phyloP scores from a whole-genome alignment of 2,329 filamentous ascomycete species.

The Hortaea werneckii region DNA sequence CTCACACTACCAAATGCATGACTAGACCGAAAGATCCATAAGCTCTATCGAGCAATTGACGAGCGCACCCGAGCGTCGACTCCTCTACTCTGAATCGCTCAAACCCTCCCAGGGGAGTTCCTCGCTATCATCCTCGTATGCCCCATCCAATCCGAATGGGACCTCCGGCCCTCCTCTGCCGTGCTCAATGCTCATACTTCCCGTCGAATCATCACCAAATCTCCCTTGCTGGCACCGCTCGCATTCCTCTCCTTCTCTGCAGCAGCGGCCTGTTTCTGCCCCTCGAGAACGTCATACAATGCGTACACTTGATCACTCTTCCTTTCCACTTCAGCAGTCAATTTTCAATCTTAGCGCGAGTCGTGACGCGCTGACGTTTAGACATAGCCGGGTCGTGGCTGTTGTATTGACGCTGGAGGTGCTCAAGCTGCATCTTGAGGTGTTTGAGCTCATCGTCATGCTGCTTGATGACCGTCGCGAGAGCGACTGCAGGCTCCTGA shows the following conservation, averaged over 20 bases:
- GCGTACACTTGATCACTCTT: constrained; percentile 74
- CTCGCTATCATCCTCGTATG: constrained; percentile 18
- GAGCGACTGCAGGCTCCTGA: constrained; percentile 59
- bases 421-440: constrained; percentile 57
- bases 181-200: neutral
- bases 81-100: constrained; percentile 12
- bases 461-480: constrained; percentile 74
- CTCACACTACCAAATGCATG: too few species aligned
- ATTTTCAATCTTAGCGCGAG: constrained; percentile 52
- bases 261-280: constrained; percentile 50
- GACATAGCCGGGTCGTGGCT: constrained; percentile 56
- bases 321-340: constrained; percentile 56
- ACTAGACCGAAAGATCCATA: too few species aligned
- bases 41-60: too few species aligned
- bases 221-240: neutral
- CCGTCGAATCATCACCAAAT: neutral
- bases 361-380: constrained; percentile 51
- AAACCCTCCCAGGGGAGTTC: constrained; percentile 24
- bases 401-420: constrained; percentile 53
- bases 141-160: constrained; percentile 10
- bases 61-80: too few species aligned
- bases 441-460: constrained; percentile 72
- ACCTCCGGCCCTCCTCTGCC: neutral
- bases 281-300: constrained; percentile 74
- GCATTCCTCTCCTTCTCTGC: neutral